These are phyloP conservation scores for Chenopodium album DNA, from an alignment of 148 eudicot genomes.

Conservation along the genomic window DNA sequence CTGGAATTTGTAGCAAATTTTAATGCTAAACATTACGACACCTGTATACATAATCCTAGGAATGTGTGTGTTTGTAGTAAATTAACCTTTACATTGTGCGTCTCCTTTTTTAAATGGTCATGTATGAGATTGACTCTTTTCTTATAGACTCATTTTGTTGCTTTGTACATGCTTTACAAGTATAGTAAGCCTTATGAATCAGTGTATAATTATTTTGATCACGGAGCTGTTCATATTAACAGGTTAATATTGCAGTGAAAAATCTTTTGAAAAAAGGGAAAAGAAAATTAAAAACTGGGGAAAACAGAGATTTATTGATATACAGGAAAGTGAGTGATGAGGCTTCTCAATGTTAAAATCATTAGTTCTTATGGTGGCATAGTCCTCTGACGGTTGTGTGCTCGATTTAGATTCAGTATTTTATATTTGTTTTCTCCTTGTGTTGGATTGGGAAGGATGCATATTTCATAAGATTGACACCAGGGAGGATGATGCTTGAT, in stretches of 20 bases:
- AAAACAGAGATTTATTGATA: background rate
- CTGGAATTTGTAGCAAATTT: too few species aligned
- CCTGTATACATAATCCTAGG: background rate
- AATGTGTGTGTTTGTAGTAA: background rate
- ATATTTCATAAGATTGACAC: background rate
- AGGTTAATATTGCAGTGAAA: too few species aligned
- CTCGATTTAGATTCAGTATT: background rate
- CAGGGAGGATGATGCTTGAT: background rate
- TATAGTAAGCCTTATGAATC: background rate
- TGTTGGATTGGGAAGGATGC: background rate
- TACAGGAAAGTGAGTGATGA: background rate
- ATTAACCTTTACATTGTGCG: background rate
- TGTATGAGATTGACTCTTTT: background rate
- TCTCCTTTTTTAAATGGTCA: background rate
- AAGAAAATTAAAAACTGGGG: background rate
- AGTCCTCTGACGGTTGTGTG: background rate
- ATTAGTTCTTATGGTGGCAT: background rate
- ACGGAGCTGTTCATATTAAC: too few species aligned
- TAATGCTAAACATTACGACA: background rate
- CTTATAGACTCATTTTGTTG: background rate
- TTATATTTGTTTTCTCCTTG: background rate
- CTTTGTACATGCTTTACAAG: background rate
- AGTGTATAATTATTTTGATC: too few species aligned
- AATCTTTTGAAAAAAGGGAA: too few species aligned
- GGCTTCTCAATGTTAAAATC: background rate